phyloP scores from a whole-genome alignment of 108 stramenopile genomes.

The Nannochloropsis salina region DNA sequence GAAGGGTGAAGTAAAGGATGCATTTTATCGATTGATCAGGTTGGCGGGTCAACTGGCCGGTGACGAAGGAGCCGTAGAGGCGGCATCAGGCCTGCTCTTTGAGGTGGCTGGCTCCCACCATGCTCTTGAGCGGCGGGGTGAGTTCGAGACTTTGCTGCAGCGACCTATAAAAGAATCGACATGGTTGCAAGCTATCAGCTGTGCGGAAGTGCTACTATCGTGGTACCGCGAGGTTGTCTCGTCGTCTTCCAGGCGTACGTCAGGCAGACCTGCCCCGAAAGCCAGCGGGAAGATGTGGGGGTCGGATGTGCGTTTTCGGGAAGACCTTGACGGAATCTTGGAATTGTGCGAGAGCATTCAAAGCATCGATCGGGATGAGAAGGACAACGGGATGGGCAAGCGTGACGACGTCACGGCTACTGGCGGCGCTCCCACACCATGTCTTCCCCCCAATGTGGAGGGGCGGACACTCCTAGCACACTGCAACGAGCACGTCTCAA shows the following conservation, averaged over 20 bases:
- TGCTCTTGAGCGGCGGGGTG: neutral
- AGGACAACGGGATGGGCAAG: neutral
- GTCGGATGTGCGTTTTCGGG: neutral
- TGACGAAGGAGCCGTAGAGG: constrained; percentile 16
- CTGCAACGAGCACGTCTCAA: neutral
- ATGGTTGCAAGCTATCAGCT: neutral
- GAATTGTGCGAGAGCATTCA: neutral
- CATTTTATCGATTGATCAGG: neutral
- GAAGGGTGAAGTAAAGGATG: neutral
- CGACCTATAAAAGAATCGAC: neutral
- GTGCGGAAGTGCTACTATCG: neutral
- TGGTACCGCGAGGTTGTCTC: neutral
- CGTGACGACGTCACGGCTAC: neutral
- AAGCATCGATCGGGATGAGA: neutral
- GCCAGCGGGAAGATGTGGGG: neutral
- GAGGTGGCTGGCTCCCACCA: constrained; percentile 4
- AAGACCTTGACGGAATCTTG: neutral
- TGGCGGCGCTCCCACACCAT: no score
- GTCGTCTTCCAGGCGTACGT: neutral
- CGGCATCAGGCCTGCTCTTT: constrained; percentile 10
- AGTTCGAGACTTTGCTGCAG: neutral
- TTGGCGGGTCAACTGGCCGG: neutral
- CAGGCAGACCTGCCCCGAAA: neutral
- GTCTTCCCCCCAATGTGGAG: neutral
- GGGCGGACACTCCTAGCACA: neutral